Conservation (phyloP, 371 early-diverging fungal species). For the Rhizopus microsporus region DNA sequence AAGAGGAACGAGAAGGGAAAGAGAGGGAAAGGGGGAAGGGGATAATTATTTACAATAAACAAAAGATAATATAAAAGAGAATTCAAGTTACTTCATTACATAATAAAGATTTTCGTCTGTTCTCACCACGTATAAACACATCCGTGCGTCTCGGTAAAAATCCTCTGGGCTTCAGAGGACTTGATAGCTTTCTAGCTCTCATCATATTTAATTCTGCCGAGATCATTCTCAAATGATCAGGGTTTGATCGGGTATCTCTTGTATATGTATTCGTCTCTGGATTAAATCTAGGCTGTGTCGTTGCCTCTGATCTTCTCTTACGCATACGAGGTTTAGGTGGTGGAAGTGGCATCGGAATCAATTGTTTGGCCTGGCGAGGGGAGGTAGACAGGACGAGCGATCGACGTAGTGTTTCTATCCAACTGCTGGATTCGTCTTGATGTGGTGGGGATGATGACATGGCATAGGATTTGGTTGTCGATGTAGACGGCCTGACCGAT, state of each 20-base stretch:
- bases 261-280: conserved; percentile 53
- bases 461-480: conserved; percentile 38
- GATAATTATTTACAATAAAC: too few species aligned
- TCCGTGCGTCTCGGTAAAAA: conserved; percentile 61
- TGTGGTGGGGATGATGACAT: conserved; percentile 46
- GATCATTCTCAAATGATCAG: conserved; percentile 64
- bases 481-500: conserved; percentile 21
- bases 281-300: conserved; percentile 53
- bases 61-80: too few species aligned
- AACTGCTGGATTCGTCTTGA: conserved; percentile 8
- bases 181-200: conserved; percentile 52
- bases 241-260: conserved; percentile 62
- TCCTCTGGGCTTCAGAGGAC: conserved; percentile 62
- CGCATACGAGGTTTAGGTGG: conserved; percentile 35
- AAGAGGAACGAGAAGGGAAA: too few species aligned
- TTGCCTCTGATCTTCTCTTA: conserved; percentile 50
- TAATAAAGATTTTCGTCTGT: conserved; percentile 33
- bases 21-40: too few species aligned
- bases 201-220: conserved; percentile 64
- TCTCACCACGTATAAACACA: conserved; percentile 38
- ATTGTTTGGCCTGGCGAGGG: conserved; percentile 10
- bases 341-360: conserved; percentile 52
- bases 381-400: conserved; percentile 27
- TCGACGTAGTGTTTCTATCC: conserved; percentile 30
- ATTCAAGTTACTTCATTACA: conserved; percentile 12